Evolutionary conservation across 805 yeast species (phyloP).

Genomic region (Metschnikowia colocasiae): DNA sequence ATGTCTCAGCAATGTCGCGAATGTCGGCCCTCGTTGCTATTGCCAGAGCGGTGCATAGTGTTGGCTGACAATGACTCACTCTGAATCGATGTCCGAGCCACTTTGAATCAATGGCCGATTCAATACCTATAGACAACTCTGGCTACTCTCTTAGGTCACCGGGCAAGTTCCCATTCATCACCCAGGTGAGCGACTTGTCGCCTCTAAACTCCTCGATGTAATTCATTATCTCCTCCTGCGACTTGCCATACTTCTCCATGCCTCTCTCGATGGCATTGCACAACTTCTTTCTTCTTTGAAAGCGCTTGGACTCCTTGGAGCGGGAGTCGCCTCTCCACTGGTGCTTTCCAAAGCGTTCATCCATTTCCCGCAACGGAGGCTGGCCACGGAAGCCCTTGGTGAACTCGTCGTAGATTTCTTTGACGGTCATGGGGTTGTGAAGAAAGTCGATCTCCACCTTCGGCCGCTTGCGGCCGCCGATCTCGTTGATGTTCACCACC

Average conservation of each 20-base stretch:
- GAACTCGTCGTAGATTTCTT: constrained; percentile 44
- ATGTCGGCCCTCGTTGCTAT: background rate
- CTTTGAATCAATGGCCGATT: too few relatives aligned
- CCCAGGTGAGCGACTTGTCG: constrained; percentile 43
- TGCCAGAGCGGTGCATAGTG: too few relatives aligned
- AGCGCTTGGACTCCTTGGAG: constrained; percentile 42
- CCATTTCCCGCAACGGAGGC: constrained; percentile 41
- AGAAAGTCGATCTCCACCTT: constrained; percentile 37
- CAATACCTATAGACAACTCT: background rate
- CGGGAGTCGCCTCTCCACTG: constrained; percentile 46
- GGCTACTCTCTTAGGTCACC: constrained; percentile 22
- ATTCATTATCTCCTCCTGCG: constrained; percentile 38
- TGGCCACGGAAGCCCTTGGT: constrained; percentile 44
- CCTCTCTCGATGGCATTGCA: constrained; percentile 44
- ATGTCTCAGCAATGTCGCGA: constrained; percentile 3
- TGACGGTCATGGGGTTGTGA: constrained; percentile 43
- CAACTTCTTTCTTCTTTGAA: constrained; percentile 40
- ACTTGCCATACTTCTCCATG: constrained; percentile 36
- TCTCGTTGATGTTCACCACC: constrained; percentile 15
- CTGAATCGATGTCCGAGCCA: too few relatives aligned
- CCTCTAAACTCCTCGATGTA: constrained; percentile 42
- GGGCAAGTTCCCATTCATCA: constrained; percentile 45
- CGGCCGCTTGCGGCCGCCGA: constrained; percentile 30
- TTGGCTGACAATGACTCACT: too few relatives aligned
- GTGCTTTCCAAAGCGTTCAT: constrained; percentile 40